Conservation (phyloP, 228 moss, liverwort and hornwort species). For the Sphagnum fallax region DNA sequence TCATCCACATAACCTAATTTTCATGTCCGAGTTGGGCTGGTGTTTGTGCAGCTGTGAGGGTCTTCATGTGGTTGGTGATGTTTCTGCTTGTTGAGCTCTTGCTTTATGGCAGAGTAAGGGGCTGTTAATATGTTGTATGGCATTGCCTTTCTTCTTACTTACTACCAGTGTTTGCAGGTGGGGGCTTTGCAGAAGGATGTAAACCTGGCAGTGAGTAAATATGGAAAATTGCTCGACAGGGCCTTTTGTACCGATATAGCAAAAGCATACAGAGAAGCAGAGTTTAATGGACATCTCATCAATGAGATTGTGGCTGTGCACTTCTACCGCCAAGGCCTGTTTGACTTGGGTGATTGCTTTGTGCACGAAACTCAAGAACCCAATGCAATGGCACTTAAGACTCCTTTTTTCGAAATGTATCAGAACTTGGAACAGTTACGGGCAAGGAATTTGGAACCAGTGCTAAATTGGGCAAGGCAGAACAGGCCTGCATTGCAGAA, state of each 20-base stretch:
- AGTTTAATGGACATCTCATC: conserved; percentile 72
- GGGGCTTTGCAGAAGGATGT: conserved; percentile 80
- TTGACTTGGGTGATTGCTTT: conserved; percentile 95
- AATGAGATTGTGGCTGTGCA: conserved; percentile 94
- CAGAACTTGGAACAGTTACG: conserved; percentile 84
- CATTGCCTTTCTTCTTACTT: neutral
- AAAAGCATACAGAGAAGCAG: conserved; percentile 84
- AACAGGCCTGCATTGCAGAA: conserved; percentile 68
- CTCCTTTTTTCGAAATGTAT: conserved; percentile 88
- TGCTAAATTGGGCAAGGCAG: conserved; percentile 73
- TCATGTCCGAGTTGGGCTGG: neutral
- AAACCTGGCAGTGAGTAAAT: conserved; percentile 82
- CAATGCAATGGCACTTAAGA: conserved; percentile 73
- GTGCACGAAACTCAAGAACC: conserved; percentile 74
- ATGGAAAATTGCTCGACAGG: conserved; percentile 86
- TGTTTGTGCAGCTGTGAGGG: too few species aligned
- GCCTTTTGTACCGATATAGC: conserved; percentile 75
- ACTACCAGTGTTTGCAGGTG: conserved; percentile 19
- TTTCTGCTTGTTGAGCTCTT: neutral
- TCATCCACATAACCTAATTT: neutral
- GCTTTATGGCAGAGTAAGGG: neutral
- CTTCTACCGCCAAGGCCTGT: conserved; percentile 88
- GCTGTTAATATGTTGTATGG: neutral
- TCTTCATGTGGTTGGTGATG: neutral
- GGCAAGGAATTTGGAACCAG: conserved; percentile 76